Percentiles rank a stretch among this genome's conserved stretches.
Evolutionary conservation across 2,329 filamentous ascomycete species (phyloP).

Genomic region (Pezicula radicicola): DNA sequence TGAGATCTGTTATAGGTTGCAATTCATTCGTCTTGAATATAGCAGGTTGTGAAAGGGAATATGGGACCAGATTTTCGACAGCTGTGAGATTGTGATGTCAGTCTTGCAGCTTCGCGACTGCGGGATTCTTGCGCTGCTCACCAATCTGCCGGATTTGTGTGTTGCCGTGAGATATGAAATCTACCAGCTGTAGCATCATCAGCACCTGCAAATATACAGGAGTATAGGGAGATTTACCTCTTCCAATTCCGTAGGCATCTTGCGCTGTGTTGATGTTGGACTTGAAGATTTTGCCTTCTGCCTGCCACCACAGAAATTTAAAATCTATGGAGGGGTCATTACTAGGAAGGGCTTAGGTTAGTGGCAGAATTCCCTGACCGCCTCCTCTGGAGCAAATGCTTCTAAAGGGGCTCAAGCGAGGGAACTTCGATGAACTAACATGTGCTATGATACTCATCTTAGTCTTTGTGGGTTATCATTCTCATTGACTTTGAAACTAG

Average conservation of each 20-base stretch:
- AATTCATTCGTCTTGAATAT: slow-evolving; percentile 84
- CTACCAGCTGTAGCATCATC: slow-evolving; percentile 64
- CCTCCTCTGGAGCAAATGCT: too few relatives aligned
- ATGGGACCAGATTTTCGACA: slow-evolving; percentile 83
- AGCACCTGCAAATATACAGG: not conserved
- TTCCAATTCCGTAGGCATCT: slow-evolving; percentile 74
- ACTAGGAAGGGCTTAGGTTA: not conserved
- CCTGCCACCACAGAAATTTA: not conserved
- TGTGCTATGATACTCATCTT: too few relatives aligned
- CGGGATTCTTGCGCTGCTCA: slow-evolving; percentile 34
- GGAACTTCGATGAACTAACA: too few relatives aligned
- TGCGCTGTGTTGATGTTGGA: slow-evolving; percentile 1
- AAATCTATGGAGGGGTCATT: slow-evolving; percentile 7
- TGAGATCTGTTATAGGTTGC: slow-evolving; percentile 80
- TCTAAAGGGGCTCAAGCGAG: too few relatives aligned
- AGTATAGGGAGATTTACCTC: slow-evolving; percentile 51
- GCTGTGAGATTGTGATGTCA: slow-evolving; percentile 44
- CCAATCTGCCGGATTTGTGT: slow-evolving; percentile 83
- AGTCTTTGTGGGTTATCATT: too few relatives aligned
- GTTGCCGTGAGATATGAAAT: slow-evolving; percentile 90
- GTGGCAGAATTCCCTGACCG: too few relatives aligned
- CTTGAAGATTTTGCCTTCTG: not conserved
- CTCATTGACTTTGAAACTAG: too few relatives aligned
- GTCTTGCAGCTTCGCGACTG: slow-evolving; percentile 4
- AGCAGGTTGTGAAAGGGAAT: slow-evolving; percentile 66